Evolutionary conservation across 371 early-diverging fungal species (phyloP), one percentile per base, ranked within the genome.

Genomic region (Apophysomyces elegans): DNA sequence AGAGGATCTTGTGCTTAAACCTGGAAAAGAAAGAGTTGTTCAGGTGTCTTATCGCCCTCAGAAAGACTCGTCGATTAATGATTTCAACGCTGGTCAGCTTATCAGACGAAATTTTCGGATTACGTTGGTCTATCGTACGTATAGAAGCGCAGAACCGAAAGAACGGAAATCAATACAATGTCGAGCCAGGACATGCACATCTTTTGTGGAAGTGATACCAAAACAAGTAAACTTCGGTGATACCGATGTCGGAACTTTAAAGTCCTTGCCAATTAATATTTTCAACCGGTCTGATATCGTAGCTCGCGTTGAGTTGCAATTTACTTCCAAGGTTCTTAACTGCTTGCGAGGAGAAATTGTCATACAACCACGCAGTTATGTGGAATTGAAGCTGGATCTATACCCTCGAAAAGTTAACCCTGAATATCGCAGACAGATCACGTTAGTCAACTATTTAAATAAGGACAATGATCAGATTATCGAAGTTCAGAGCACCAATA

Each of bases 341-440:
- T 93, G 96, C 68, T 75, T 81, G 36, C 86, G 90, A 5, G 92
- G 90, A 18, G 92, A 94, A 59, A 85, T 97, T 18, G 73, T 83
- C 8, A 95, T 99, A 37, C 91, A 92, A 9, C 95, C 98, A 16
- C 86, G 87, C 59, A 90, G 91, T 41, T 84, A 91, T n/a, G 84
- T 90, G 12, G 91, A 93, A 47, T 86, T 96, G 37, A 95, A 94
- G 67, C 78, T 99, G 18, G 97, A 97, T 72, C 90, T 98, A 50
- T 97, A 95, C 72, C 99, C 99, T 2, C 91, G 98, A n/a, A 97
- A 97, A 74, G 92, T 96, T 37, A 99, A 99, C 68, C 94, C 97
- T 1, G 95, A 96, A 56, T 99, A 99, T 74, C 88, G 96, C 66
- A 98, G 98, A 73, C 96, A 99, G 74, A 89, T 99, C 18, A 95